Evolutionary conservation across 2,329 filamentous ascomycete genomes (phyloP), one percentile per base, ranked within the genome.

Genomic region (Pseudogymnoascus sp.): DNA sequence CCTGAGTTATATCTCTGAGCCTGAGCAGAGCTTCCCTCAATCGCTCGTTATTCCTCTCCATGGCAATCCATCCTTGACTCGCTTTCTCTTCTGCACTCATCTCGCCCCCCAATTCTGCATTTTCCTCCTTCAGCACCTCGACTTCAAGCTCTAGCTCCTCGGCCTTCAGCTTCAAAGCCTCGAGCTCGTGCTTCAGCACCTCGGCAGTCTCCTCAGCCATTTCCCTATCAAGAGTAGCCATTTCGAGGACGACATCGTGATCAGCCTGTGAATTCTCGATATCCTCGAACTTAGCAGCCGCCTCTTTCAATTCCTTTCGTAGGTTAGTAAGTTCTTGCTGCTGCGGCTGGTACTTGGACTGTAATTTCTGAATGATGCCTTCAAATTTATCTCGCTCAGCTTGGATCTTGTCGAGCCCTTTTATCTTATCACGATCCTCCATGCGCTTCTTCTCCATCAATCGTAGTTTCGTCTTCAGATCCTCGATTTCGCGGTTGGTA

Each of bases 181-280:
- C 90, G 23, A 95, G 78, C 71, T 99, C 92, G 1, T 84, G 82
- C 73, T 92, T 94, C 60, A 89, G 80, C 16, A 88, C 85, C 68
- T 97, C 94, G 0, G 90, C 88, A 47, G 87, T 91, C 75, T 97
- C 93, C 74, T 99, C 92, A 0, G 94, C 94, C 90, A 97, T 96
- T 75, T 99, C 93, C 50, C 91, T 86, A 73, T 99, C 94, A 25
- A 99, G 79, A 0, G 90, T 88, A 5, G 92, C 91, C 75, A 94
- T 84, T 75, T 99, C 94, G 71, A 97, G 77, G 5, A 89, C 84
- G 3, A 87, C 84, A 31, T 97, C 94, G 73, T 95, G 87, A 68
- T 97, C 92, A 6, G 90, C 89, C 72, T 94, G 88, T 62, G 89
- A 79, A 31, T 82, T 80, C 68, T 93, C 90, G 2, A 94, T 79